These are phyloP conservation scores for Apiospora hydei DNA, from an alignment of 2,329 filamentous ascomycete genomes.

Conservation along the genomic window DNA sequence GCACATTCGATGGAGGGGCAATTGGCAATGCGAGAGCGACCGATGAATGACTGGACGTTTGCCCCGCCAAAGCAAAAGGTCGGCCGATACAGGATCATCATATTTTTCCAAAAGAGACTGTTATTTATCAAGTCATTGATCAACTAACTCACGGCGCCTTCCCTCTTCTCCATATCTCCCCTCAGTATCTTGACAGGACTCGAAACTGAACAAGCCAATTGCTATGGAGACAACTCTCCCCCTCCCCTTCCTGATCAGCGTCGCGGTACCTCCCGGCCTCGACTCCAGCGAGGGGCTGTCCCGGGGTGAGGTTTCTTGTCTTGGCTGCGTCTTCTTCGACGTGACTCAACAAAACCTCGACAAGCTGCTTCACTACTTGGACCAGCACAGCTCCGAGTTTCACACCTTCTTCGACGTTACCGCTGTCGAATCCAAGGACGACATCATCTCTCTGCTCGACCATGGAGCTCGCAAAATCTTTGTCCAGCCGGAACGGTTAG, in stretches of 20 bases:
- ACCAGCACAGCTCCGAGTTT: conserved; percentile 58
- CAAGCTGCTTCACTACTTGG: conserved; percentile 55
- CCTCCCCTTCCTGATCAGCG: conserved; percentile 67
- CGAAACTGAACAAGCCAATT: not conserved
- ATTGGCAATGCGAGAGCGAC: conserved; percentile 10
- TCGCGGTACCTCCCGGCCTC: conserved; percentile 59
- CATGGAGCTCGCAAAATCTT: conserved; percentile 86
- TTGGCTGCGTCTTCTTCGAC: conserved; percentile 66
- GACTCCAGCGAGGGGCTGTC: conserved; percentile 60
- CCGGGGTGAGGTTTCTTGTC: conserved; percentile 63
- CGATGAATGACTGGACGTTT: conserved; percentile 16
- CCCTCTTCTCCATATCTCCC: not conserved
- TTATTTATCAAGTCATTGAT: not conserved
- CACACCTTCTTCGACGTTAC: conserved; percentile 81
- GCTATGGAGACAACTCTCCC: conserved; percentile 70
- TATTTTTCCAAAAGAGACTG: conserved; percentile 7
- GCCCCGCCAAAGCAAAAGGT: conserved; percentile 14
- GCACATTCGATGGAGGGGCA: conserved; percentile 22
- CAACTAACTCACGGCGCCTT: not conserved
- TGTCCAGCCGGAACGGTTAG: conserved; percentile 74
- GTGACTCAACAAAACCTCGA: conserved; percentile 51
- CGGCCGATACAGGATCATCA: conserved; percentile 16
- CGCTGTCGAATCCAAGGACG: conserved; percentile 70
- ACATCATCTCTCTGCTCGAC: conserved; percentile 83
- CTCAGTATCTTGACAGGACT: not conserved